phyloP scores from a whole-genome alignment of 495 filamentous ascomycete species.

The Aspergillus incahuasiensis region DNA sequence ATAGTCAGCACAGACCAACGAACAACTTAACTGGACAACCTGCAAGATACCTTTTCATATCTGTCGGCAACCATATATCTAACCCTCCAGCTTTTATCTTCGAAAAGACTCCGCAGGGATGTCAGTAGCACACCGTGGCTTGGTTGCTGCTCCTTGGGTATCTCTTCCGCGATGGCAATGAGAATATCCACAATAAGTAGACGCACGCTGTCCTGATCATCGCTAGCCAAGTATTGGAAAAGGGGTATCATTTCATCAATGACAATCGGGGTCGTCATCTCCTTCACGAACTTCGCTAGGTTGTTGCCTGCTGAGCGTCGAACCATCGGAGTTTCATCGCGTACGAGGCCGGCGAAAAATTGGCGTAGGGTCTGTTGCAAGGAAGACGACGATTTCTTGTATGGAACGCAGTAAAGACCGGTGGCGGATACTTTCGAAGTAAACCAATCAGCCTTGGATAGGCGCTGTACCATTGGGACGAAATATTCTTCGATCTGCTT shows the following conservation, averaged over 20 bases:
- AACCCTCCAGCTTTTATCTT: conserved; percentile 98
- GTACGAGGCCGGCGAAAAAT: conserved; percentile 86
- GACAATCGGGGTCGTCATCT: conserved; percentile 83
- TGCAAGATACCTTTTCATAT: conserved; percentile 78
- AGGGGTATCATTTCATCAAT: conserved; percentile 98
- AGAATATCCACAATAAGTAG: conserved; percentile 94
- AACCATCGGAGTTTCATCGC: conserved; percentile 99
- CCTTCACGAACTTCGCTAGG: conserved; percentile 94
- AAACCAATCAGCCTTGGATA: conserved; percentile 99
- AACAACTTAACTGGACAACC: neutral
- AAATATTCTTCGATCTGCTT: conserved; percentile 95
- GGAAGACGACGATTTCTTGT: conserved; percentile 77
- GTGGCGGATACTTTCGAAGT: conserved; percentile 98
- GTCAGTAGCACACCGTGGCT: conserved; percentile 91
- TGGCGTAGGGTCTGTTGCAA: conserved; percentile 84
- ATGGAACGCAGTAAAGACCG: conserved; percentile 87
- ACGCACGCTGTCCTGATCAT: conserved; percentile 96
- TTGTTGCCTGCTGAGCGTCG: conserved; percentile 93
- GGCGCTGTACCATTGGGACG: conserved; percentile 86
- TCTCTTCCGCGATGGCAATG: conserved; percentile 92
- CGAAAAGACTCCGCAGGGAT: conserved; percentile 85
- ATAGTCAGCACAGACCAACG: conserved; percentile 14
- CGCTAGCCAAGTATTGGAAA: conserved; percentile 90
- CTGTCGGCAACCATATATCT: conserved; percentile 98
- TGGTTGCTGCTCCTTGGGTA: conserved; percentile 95